A percentile compares a stretch with the other conserved stretches of the same genome.
Evolutionary conservation across 2,329 filamentous ascomycete genomes (phyloP).

Genomic region (Fusarium papillatum): DNA sequence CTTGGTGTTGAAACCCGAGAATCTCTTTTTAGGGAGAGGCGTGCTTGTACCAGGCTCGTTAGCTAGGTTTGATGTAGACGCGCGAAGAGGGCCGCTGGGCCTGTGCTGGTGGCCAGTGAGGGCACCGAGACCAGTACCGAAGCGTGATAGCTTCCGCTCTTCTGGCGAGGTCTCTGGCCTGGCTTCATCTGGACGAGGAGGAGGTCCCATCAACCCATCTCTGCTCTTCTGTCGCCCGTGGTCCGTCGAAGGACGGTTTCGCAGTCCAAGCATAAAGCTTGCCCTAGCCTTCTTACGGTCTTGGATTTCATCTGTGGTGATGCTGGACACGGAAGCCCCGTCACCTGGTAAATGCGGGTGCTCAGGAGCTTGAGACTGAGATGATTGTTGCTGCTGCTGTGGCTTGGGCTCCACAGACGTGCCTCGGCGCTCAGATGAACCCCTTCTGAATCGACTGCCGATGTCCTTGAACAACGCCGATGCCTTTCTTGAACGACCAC

Average conservation of each 20-base stretch:
- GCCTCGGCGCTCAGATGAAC: constrained; percentile 49
- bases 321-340: constrained; percentile 57
- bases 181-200: constrained; percentile 25
- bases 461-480: constrained; percentile 67
- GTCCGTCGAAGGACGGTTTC: constrained; percentile 27
- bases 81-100: constrained; percentile 33
- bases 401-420: constrained; percentile 41
- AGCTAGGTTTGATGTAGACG: constrained; percentile 39
- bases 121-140: constrained; percentile 46
- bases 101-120: constrained; percentile 29
- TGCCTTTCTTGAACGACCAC: constrained; percentile 52
- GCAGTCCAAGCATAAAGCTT: constrained; percentile 53
- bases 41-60: constrained; percentile 31
- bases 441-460: constrained; percentile 57
- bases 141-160: constrained; percentile 57
- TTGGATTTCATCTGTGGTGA: constrained; percentile 54
- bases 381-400: constrained; percentile 6
- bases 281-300: constrained; percentile 54
- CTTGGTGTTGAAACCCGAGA: constrained; percentile 54
- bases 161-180: constrained; percentile 39
- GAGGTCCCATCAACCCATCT: constrained; percentile 33
- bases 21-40: constrained; percentile 56
- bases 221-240: constrained; percentile 26
- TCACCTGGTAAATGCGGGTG: constrained; percentile 40
- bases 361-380: constrained; percentile 3